phyloP scores from a whole-genome alignment of 495 filamentous ascomycete species.

The Aspergillus saccharolyticus region DNA sequence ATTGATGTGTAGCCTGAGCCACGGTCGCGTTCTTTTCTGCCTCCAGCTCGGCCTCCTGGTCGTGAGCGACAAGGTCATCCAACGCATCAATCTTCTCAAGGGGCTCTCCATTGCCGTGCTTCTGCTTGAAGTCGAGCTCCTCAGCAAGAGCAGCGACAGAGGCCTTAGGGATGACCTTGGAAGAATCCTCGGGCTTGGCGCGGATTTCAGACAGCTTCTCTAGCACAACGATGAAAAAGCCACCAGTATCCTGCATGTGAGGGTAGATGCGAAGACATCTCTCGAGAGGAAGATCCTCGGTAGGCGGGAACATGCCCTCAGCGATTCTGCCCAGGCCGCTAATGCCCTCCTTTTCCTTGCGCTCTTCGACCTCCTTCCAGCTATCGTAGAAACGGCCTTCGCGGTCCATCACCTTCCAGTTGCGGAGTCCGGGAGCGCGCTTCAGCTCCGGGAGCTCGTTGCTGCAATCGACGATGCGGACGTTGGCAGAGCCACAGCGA shows the following conservation, averaged over 20 bases:
- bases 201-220: slow-evolving; percentile 88
- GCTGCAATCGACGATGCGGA: slow-evolving; percentile 77
- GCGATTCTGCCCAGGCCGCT: slow-evolving; percentile 59
- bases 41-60: slow-evolving; percentile 30
- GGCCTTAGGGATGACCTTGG: slow-evolving; percentile 50
- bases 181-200: slow-evolving; percentile 67
- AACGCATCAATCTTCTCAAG: slow-evolving; percentile 48
- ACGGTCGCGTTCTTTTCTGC: slow-evolving; percentile 42
- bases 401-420: slow-evolving; percentile 88
- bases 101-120: slow-evolving; percentile 35
- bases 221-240: slow-evolving; percentile 93
- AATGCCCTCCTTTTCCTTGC: slow-evolving; percentile 50
- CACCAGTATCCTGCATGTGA: slow-evolving; percentile 91
- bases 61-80: slow-evolving; percentile 41
- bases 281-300: slow-evolving; percentile 67
- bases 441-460: slow-evolving; percentile 70
- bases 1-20: slow-evolving; percentile 37
- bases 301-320: slow-evolving; percentile 78
- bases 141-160: slow-evolving; percentile 51
- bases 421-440: slow-evolving; percentile 62
- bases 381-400: slow-evolving; percentile 66
- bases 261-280: slow-evolving; percentile 90
- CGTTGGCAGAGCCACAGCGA: slow-evolving; percentile 75
- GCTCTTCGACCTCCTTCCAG: slow-evolving; percentile 70
- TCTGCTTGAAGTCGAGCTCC: slow-evolving; percentile 46